Evolutionary conservation across 305 asterid species (phyloP).

Genomic region (Salvia sclarea): DNA sequence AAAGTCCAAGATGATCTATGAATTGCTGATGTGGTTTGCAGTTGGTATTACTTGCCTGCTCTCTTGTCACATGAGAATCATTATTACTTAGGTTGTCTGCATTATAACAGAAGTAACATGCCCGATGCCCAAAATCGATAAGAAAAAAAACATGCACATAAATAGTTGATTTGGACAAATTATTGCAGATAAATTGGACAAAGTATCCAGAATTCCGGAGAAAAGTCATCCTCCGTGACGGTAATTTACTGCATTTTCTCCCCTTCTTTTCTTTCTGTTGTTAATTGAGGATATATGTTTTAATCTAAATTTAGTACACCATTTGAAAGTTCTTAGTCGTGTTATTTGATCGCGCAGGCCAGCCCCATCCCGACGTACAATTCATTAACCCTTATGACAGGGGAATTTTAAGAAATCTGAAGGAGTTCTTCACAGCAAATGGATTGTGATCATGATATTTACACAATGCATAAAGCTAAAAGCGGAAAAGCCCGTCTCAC

Average conservation of each 20-base stretch:
- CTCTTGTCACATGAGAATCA: slow-evolving; percentile 10
- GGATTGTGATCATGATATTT: not conserved
- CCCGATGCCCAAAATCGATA: not conserved
- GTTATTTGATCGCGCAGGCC: slow-evolving; percentile 33
- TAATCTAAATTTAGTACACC: not conserved
- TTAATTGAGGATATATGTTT: not conserved
- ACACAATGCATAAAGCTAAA: not conserved
- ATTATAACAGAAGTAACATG: slow-evolving; percentile 11
- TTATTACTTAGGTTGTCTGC: slow-evolving; percentile 15
- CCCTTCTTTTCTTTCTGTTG: not conserved
- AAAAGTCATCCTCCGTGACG: slow-evolving; percentile 27
- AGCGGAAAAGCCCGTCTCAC: not conserved
- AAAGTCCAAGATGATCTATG: slow-evolving; percentile 6
- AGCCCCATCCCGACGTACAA: slow-evolving; percentile 19
- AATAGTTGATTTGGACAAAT: not conserved
- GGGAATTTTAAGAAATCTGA: slow-evolving; percentile 48
- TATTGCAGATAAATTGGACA: slow-evolving; percentile 57
- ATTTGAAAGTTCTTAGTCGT: not conserved
- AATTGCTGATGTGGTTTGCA: not conserved
- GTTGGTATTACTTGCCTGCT: slow-evolving; percentile 2
- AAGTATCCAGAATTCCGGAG: slow-evolving; percentile 52
- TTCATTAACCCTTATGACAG: slow-evolving; percentile 51
- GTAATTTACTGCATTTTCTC: slow-evolving; percentile 34
- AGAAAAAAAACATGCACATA: not conserved
- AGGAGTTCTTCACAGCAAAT: slow-evolving; percentile 44